Conservation (phyloP, 2,329 filamentous ascomycete species). For the Penicillium sp. region DNA sequence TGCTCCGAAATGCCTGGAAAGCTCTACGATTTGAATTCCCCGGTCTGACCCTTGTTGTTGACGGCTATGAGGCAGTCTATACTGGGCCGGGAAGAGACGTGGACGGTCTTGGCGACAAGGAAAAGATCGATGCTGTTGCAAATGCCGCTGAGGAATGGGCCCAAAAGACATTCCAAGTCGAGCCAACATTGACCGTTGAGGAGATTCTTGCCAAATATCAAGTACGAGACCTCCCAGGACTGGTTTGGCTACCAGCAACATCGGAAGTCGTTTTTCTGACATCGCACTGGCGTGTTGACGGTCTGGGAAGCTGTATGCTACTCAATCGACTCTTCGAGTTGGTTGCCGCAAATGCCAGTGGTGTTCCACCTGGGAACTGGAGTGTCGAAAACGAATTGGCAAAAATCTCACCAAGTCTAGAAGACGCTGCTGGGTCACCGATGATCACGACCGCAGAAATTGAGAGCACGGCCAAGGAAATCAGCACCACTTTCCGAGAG, state of each 20-base stretch:
- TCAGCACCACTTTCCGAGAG: slow-evolving; percentile 9
- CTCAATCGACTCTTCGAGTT: slow-evolving; percentile 10
- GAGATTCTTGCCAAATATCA: slow-evolving; percentile 9
- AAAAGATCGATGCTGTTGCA: neutral
- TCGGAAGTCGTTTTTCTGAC: slow-evolving; percentile 14
- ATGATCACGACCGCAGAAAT: slow-evolving; percentile 4
- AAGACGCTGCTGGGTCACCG: slow-evolving; percentile 15
- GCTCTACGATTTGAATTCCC: slow-evolving; percentile 14
- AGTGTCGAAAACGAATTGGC: slow-evolving; percentile 1
- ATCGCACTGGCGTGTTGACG: slow-evolving; percentile 18
- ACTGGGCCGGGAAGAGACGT: neutral
- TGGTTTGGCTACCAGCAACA: slow-evolving; percentile 12
- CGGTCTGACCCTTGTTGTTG: slow-evolving; percentile 10
- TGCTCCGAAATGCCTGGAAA: slow-evolving; percentile 15
- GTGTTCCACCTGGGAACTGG: neutral
- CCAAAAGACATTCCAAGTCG: slow-evolving; percentile 12
- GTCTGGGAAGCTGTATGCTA: slow-evolving; percentile 14
- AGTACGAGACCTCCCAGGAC: slow-evolving; percentile 10
- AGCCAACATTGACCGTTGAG: slow-evolving; percentile 3
- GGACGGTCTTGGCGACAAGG: neutral
- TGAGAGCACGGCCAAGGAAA: slow-evolving; percentile 4
- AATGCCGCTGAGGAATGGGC: slow-evolving; percentile 10
- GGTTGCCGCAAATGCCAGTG: neutral
- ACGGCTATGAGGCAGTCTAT: slow-evolving; percentile 12
- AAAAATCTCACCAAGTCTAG: slow-evolving; percentile 15